Conservation (phyloP, 2,329 filamentous ascomycete species). For the Trichoderma koningiopsis region DNA sequence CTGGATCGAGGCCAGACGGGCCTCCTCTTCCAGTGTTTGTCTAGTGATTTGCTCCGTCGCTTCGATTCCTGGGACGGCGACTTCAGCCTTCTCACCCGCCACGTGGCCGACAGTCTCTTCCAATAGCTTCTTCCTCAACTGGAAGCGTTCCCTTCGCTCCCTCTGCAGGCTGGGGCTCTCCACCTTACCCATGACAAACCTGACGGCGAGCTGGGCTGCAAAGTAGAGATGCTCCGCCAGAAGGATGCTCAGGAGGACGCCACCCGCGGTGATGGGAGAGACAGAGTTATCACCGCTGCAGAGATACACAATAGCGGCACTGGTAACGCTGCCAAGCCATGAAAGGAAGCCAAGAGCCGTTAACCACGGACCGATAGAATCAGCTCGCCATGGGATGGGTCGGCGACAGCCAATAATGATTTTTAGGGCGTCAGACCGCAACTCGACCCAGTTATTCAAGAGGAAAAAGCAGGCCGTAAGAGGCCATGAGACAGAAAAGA, state of each 20-base stretch:
- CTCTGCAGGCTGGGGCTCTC: conserved; percentile 86
- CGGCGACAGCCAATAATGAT: conserved; percentile 88
- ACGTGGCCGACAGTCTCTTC: conserved; percentile 69
- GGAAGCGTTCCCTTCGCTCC: conserved; percentile 78
- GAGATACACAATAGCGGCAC: conserved; percentile 84
- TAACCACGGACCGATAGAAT: conserved; percentile 93
- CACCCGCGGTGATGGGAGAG: conserved; percentile 75
- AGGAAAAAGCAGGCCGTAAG: conserved; percentile 87
- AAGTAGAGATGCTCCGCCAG: conserved; percentile 90
- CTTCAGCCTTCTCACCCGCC: conserved; percentile 48
- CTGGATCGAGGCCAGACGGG: conserved; percentile 51
- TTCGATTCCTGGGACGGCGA: conserved; percentile 48
- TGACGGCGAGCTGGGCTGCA: conserved; percentile 71
- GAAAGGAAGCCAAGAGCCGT: conserved; percentile 84
- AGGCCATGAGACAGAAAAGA: conserved; percentile 95
- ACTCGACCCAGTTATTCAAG: conserved; percentile 93
- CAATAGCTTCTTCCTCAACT: conserved; percentile 77
- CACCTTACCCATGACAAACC: conserved; percentile 73
- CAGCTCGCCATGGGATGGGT: conserved; percentile 84
- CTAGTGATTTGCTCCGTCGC: conserved; percentile 66
- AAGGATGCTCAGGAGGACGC: conserved; percentile 77
- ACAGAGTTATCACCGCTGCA: conserved; percentile 73
- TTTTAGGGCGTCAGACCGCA: conserved; percentile 91
- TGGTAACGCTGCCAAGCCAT: conserved; percentile 89
- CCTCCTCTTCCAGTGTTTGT: conserved; percentile 65